Conservation (phyloP, 805 yeast genomes). For the Wickerhamiella slavikovae region DNA sequence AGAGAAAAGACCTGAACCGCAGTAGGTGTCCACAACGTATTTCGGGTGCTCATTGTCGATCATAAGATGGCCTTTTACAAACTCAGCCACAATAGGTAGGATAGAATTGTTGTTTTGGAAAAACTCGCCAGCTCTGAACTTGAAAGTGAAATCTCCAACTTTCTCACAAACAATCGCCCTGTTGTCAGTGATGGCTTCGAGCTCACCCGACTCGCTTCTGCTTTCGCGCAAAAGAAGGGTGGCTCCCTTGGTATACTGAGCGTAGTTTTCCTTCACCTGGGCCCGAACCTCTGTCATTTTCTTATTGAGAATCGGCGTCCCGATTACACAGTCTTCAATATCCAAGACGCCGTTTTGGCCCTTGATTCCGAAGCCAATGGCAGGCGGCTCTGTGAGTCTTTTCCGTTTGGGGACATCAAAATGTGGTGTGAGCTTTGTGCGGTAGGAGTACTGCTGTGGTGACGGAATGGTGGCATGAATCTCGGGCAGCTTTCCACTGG, state of each 20-base stretch:
- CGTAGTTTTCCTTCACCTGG: slow-evolving; percentile 28
- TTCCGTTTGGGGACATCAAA: slow-evolving; percentile 48
- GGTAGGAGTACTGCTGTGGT: slow-evolving; percentile 54
- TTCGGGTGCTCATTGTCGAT: slow-evolving; percentile 25
- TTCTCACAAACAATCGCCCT: slow-evolving; percentile 65
- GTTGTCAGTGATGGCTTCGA: slow-evolving; percentile 60
- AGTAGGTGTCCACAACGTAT: slow-evolving; percentile 80
- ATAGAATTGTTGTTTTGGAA: slow-evolving; percentile 92
- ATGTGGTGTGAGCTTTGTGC: slow-evolving; percentile 93
- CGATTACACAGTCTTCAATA: slow-evolving; percentile 85
- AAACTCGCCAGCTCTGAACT: slow-evolving; percentile 86
- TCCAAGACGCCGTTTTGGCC: slow-evolving; percentile 56
- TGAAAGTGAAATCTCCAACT: slow-evolving; percentile 44
- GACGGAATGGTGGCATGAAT: slow-evolving; percentile 49
- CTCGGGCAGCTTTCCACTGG: slow-evolving; percentile 26
- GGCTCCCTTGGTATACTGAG: slow-evolving; percentile 52
- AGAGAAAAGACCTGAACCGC: slow-evolving; percentile 89
- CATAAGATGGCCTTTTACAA: slow-evolving; percentile 53
- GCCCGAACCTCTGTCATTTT: slow-evolving; percentile 55
- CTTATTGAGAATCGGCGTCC: slow-evolving; percentile 54
- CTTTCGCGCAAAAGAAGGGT: slow-evolving; percentile 72
- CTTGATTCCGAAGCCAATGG: slow-evolving; percentile 75
- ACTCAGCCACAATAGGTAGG: slow-evolving; percentile 59
- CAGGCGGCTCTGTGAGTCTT: slow-evolving; percentile 31
- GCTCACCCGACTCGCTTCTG: slow-evolving; percentile 24